Evolutionary conservation across 371 early-diverging fungal species (phyloP).

Genomic region (Mortierella sp.): DNA sequence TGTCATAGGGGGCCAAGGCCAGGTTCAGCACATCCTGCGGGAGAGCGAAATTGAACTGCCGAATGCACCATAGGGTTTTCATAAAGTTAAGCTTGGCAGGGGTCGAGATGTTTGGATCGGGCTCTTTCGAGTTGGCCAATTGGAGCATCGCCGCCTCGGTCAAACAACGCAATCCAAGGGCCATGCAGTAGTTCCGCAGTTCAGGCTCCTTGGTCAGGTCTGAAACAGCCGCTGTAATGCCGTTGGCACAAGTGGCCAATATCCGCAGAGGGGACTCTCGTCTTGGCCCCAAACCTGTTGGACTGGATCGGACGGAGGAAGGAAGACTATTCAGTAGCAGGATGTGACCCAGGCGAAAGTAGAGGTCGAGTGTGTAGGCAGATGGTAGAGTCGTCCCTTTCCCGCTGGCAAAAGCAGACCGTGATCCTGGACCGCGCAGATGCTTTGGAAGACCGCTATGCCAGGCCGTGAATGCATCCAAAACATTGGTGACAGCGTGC

Average conservation of each 20-base stretch:
- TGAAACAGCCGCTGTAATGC: slow-evolving; percentile 40
- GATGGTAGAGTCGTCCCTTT: slow-evolving; percentile 6
- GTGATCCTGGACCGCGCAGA: slow-evolving; percentile 17
- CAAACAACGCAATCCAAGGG: slow-evolving; percentile 31
- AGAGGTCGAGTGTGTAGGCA: slow-evolving; percentile 24
- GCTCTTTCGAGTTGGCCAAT: slow-evolving; percentile 32
- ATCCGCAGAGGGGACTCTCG: slow-evolving; percentile 45
- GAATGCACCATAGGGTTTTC: slow-evolving; percentile 53
- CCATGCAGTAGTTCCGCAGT: slow-evolving; percentile 20
- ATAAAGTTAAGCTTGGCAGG: slow-evolving; percentile 53
- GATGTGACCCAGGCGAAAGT: slow-evolving; percentile 42
- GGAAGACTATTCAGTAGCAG: slow-evolving; percentile 40
- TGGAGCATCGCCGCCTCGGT: slow-evolving; percentile 51
- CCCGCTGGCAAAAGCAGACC: background rate
- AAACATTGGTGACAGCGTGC: slow-evolving; percentile 29
- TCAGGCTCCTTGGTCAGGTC: slow-evolving; percentile 33
- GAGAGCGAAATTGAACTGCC: slow-evolving; percentile 36
- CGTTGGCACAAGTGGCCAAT: slow-evolving; percentile 53
- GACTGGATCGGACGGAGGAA: slow-evolving; percentile 31
- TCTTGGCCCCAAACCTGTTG: slow-evolving; percentile 51
- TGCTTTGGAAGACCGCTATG: slow-evolving; percentile 24
- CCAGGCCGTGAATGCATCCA: slow-evolving; percentile 30
- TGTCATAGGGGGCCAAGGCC: slow-evolving; percentile 21
- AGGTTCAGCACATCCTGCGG: slow-evolving; percentile 17
- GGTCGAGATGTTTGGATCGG: slow-evolving; percentile 48